These are phyloP conservation scores for Mrakia gelida DNA, from an alignment of 768 basidiomycete genomes.

Conservation along the genomic window DNA sequence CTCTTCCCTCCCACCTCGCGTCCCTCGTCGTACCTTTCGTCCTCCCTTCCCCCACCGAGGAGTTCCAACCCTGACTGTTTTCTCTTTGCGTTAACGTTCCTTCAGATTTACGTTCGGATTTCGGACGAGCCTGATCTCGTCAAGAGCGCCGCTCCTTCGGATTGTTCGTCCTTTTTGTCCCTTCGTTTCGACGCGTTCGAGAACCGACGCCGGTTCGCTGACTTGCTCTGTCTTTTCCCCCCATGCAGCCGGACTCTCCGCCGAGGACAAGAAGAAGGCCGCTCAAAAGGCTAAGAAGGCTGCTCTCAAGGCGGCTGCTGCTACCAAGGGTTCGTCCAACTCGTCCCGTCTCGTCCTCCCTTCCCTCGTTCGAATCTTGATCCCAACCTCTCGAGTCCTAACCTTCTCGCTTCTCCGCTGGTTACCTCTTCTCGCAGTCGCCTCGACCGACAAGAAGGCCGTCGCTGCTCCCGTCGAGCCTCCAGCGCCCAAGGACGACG, in stretches of 20 bases:
- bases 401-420: background rate
- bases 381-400: no score
- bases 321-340: slow-evolving; percentile 59
- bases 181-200: background rate
- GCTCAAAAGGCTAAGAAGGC: slow-evolving; percentile 79
- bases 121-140: slow-evolving; percentile 62
- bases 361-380: background rate
- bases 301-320: slow-evolving; percentile 51
- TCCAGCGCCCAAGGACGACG: slow-evolving; percentile 63
- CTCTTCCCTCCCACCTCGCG: slow-evolving; percentile 30
- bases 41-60: background rate
- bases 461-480: slow-evolving; percentile 49
- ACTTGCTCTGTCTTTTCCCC: background rate
- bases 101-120: slow-evolving; percentile 69
- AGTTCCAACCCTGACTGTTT: no score
- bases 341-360: background rate
- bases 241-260: slow-evolving; percentile 49
- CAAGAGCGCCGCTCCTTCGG: background rate
- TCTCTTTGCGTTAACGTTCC: background rate
- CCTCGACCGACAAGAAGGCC: slow-evolving; percentile 44
- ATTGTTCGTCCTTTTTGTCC: background rate
- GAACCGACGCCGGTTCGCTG: background rate
- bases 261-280: slow-evolving; percentile 66
- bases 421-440: background rate
- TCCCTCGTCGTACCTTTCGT: slow-evolving; percentile 34